Conservation (phyloP, 192 early-diverging fungal genomes). For the Coemansia sp. region DNA sequence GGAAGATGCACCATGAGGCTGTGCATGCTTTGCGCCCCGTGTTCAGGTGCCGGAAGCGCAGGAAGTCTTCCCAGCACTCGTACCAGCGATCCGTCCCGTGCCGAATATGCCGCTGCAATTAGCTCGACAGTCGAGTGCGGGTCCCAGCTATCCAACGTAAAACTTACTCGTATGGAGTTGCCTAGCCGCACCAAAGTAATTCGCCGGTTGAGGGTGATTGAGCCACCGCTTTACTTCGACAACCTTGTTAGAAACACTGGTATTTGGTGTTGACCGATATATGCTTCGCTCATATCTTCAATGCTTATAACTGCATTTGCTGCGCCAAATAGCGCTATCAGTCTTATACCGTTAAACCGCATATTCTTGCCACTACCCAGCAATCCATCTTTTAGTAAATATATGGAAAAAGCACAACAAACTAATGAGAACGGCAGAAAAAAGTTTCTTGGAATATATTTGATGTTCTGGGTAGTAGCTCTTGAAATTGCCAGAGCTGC, state of each 20-base stretch:
- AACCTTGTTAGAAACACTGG: slow-evolving; percentile 6
- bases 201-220: slow-evolving; percentile 21
- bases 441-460: no score
- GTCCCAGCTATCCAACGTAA: slow-evolving; percentile 6
- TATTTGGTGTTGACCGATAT: background rate
- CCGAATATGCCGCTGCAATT: slow-evolving; percentile 35
- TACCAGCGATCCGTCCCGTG: slow-evolving; percentile 30
- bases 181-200: slow-evolving; percentile 36
- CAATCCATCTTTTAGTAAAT: background rate
- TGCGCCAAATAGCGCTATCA: background rate
- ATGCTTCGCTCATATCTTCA: background rate
- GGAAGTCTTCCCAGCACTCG: slow-evolving; percentile 13
- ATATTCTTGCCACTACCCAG: background rate
- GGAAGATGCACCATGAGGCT: slow-evolving; percentile 14
- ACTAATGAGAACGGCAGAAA: background rate
- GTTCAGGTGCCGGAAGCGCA: background rate
- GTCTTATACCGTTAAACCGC: background rate
- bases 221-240: background rate
- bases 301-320: background rate
- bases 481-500: background rate
- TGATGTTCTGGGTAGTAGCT: background rate
- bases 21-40: background rate
- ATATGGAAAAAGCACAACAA: background rate
- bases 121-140: slow-evolving; percentile 13
- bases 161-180: slow-evolving; percentile 20